Base-by-base conservation (phyloP, 495 filamentous ascomycete species). In the Penicillium cataractarum region DNA sequence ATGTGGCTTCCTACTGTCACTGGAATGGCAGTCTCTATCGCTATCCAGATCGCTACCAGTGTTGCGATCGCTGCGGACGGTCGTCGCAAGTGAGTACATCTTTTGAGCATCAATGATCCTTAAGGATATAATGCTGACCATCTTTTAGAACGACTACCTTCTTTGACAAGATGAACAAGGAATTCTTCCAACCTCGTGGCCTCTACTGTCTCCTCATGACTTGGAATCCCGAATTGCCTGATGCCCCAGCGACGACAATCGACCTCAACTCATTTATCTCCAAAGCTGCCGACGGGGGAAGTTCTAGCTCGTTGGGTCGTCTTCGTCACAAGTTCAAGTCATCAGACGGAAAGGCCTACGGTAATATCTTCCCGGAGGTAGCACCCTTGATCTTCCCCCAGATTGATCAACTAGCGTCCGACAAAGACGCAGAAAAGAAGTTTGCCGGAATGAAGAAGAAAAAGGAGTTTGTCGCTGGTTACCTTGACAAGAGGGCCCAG, bases 161-260 rank as follows among this genome's bases (percentile, higher is more conserved):
- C 74, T 78, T 89, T 17, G 75, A 82, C 40, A 75, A 78, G 55
- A 81, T 86, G 68, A 89, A 89, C 71, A 71, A 81, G 7, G 75
- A 83, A 35, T 78, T 87, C 48, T 89, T 88, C 73, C 76, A 74
- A 31, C 86, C 86, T 0, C 82, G 80, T 19, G 87, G 86, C 7
- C 76, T 89, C 0, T 87, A 81, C 69, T 84, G 81, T 57, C 69
- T 89, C 6, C 73, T 89, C 35, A 85, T 89, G 82, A 83, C 83
- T 9, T 87, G 82, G 71, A 81, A 84, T 22, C 80, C 83, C 2
- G 74, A 81, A 12, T 70, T 68, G 0, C 50, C 65, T 0, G 57
- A 62, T 5, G 53, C 66, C 3, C 65, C 77, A 2, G 58, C 55
- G 0, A 60, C 60, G 3, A 39, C 56, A 31, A 65, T 78, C 62